Percentiles rank a stretch among this genome's conserved stretches.
Conservation (phyloP, 2,329 filamentous ascomycete species). For the Trichoderma sp. region DNA sequence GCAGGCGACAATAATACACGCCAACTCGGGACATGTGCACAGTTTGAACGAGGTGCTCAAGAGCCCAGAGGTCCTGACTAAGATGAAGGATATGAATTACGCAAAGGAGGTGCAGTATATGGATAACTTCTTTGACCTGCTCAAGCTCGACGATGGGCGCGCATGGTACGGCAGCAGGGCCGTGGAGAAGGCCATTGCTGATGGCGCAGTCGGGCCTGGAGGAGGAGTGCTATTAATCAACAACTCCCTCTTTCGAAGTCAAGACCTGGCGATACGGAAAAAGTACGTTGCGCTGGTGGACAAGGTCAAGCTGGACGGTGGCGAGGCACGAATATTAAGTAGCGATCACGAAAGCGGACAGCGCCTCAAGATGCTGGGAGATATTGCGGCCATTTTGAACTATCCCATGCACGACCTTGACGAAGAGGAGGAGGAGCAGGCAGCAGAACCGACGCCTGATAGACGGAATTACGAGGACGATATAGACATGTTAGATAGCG, state of each 20-base stretch:
- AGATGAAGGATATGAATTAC: slow-evolving; percentile 85
- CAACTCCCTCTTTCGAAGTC: slow-evolving; percentile 82
- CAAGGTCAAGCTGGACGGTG: slow-evolving; percentile 81
- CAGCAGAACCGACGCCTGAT: slow-evolving; percentile 18
- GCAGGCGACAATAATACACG: slow-evolving; percentile 74
- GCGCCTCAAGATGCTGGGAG: slow-evolving; percentile 78
- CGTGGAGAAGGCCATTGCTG: slow-evolving; percentile 78
- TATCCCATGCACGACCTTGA: slow-evolving; percentile 84
- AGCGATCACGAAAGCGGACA: slow-evolving; percentile 93
- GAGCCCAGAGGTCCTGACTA: slow-evolving; percentile 73
- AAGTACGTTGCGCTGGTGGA: slow-evolving; percentile 86
- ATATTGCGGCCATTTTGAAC: slow-evolving; percentile 86
- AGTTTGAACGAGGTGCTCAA: slow-evolving; percentile 84
- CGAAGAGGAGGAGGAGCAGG: slow-evolving; percentile 58
- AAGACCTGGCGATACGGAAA: slow-evolving; percentile 73
- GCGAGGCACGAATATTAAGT: slow-evolving; percentile 85
- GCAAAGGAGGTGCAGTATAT: slow-evolving; percentile 79
- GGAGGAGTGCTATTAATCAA: slow-evolving; percentile 85
- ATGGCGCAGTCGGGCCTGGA: slow-evolving; percentile 84
- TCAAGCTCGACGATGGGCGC: slow-evolving; percentile 81
- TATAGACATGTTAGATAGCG: slow-evolving; percentile 35
- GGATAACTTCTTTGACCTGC: slow-evolving; percentile 76
- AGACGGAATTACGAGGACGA: slow-evolving; percentile 33
- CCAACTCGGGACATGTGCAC: slow-evolving; percentile 83
- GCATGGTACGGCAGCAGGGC: slow-evolving; percentile 89